phyloP scores from a whole-genome alignment of 2,329 filamentous ascomycete genomes.

The Xylariaceae sp. region DNA sequence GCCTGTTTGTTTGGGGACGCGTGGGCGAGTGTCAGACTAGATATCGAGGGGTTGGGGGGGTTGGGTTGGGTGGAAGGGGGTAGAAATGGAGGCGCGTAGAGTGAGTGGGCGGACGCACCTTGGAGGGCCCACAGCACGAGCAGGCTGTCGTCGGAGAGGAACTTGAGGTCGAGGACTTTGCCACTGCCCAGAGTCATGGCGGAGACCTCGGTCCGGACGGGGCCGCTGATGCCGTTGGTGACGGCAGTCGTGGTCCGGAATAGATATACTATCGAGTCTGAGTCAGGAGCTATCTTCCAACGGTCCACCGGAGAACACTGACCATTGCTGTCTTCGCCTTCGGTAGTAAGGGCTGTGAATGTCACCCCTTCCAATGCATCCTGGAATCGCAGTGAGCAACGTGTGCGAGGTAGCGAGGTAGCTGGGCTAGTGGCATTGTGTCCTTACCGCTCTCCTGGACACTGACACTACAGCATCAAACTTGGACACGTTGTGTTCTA shows the following conservation, averaged over 20 bases:
- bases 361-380: constrained; percentile 26
- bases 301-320: constrained; percentile 8
- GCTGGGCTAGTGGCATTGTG: too few relatives aligned
- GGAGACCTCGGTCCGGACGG: constrained; percentile 30
- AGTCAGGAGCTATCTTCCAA: not conserved
- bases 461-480: constrained; percentile 52
- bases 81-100: not conserved
- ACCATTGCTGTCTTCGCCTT: constrained; percentile 30
- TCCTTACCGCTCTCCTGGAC: constrained; percentile 25
- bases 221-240: constrained; percentile 51
- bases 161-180: constrained; percentile 56
- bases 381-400: constrained; percentile 13
- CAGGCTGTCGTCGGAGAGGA: constrained; percentile 54
- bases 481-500: constrained; percentile 37
- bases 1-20: too few relatives aligned
- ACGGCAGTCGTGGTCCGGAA: constrained; percentile 47
- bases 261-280: constrained; percentile 41
- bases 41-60: too few relatives aligned
- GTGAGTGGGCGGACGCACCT: constrained; percentile 27
- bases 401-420: too few relatives aligned
- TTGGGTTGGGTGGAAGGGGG: too few relatives aligned
- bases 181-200: constrained; percentile 34
- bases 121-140: constrained; percentile 47
- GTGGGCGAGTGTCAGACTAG: too few relatives aligned
- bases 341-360: constrained; percentile 35